These are phyloP conservation scores for Nicotiana attenuata DNA, from an alignment of 257 asterid species.

Conservation along the genomic window DNA sequence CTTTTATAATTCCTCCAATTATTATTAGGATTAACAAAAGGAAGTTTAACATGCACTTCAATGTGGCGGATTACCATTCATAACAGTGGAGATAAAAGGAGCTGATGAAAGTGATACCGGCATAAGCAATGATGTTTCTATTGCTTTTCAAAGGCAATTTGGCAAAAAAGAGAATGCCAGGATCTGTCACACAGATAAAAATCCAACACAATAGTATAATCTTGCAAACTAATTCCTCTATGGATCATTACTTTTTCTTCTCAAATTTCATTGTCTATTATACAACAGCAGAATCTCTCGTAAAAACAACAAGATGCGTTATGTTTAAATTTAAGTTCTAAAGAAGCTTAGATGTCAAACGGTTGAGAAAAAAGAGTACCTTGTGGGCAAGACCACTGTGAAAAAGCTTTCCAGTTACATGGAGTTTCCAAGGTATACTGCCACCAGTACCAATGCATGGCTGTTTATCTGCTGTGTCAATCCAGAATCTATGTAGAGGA, in stretches of 20 bases:
- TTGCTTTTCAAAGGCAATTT: not conserved
- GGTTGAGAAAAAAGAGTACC: conserved; percentile 30
- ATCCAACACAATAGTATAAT: conserved; percentile 3
- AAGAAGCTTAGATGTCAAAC: not conserved
- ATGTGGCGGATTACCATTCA: not conserved
- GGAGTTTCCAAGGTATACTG: conserved; percentile 91
- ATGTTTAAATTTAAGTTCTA: not conserved
- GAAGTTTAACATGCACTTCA: not conserved
- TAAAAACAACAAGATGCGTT: not conserved
- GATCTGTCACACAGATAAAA: not conserved
- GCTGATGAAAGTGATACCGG: not conserved
- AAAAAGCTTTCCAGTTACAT: conserved; percentile 80
- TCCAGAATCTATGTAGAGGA: conserved; percentile 70
- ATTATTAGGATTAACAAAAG: not conserved
- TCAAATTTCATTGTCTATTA: not conserved
- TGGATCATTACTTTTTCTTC: not conserved
- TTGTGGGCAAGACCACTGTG: conserved; percentile 96
- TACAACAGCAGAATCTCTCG: not conserved
- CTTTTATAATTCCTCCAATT: not conserved
- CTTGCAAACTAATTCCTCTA: not conserved
- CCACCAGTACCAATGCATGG: conserved; percentile 99
- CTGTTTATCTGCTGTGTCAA: conserved; percentile 98
- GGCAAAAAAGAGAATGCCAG: not conserved
- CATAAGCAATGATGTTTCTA: not conserved
- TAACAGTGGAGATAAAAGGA: not conserved